Evolutionary conservation across 148 eudicot genomes (phyloP).

Genomic region (Dianthus caryophyllus): DNA sequence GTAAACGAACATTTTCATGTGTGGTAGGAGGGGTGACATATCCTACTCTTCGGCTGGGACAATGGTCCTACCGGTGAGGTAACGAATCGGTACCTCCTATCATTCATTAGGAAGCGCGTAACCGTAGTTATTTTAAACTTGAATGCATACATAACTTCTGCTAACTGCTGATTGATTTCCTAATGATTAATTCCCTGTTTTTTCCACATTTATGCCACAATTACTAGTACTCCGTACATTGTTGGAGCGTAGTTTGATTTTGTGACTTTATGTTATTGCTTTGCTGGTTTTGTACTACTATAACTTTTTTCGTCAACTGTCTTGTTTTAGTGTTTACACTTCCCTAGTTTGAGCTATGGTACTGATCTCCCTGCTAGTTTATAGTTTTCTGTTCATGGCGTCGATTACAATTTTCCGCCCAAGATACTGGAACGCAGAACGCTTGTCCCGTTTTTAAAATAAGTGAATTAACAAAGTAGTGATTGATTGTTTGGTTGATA

Average conservation of each 20-base stretch:
- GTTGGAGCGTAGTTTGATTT: neutral
- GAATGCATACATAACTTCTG: neutral
- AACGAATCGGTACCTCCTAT: slow-evolving; percentile 1
- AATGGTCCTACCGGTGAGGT: slow-evolving; percentile 2
- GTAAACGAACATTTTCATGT: slow-evolving; percentile 15
- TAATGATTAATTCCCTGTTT: neutral
- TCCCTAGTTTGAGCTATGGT: too few species aligned
- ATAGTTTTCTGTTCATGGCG: too few species aligned
- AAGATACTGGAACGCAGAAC: too few species aligned
- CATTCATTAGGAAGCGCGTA: neutral
- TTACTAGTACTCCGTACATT: too few species aligned
- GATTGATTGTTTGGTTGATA: too few species aligned
- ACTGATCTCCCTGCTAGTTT: too few species aligned
- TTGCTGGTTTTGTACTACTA: neutral
- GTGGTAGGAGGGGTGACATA: slow-evolving; percentile 18
- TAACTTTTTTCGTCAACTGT: neutral
- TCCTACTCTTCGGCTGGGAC: slow-evolving; percentile 13
- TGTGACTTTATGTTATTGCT: neutral
- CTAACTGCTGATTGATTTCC: neutral
- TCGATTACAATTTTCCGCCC: too few species aligned
- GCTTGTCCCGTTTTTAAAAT: too few species aligned
- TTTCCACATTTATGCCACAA: neutral
- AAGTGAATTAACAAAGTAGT: too few species aligned
- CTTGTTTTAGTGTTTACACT: neutral
- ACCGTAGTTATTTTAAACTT: neutral